A percentile compares a stretch with the other conserved stretches of the same genome.
phyloP scores from a whole-genome alignment of 2,329 filamentous ascomycete species.

The Trichoderma sp. region DNA sequence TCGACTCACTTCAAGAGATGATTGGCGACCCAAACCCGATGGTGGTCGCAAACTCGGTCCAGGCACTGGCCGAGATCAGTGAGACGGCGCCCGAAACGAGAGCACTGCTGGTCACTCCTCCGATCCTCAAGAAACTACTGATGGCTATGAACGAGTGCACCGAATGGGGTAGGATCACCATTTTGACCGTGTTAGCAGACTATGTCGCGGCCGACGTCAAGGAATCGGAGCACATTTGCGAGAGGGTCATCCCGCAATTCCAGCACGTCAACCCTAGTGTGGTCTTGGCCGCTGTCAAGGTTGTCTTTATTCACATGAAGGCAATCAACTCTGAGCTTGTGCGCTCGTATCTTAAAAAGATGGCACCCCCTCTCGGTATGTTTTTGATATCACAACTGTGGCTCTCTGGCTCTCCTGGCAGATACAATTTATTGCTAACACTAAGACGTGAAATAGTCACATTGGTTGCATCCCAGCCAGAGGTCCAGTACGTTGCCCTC shows the following conservation, averaged over 20 bases:
- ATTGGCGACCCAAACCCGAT: constrained; percentile 98
- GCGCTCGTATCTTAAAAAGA: constrained; percentile 92
- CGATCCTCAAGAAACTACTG: constrained; percentile 89
- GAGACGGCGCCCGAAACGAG: constrained; percentile 89
- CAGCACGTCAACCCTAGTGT: constrained; percentile 98
- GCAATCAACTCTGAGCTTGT: constrained; percentile 75
- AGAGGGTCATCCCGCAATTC: constrained; percentile 93
- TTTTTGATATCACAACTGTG: constrained; percentile 25
- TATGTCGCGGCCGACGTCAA: constrained; percentile 87
- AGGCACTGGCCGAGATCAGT: constrained; percentile 86
- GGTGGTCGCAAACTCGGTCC: constrained; percentile 97
- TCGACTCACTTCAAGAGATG: constrained; percentile 90
- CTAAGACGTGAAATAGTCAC: constrained; percentile 64
- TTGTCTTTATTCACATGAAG: constrained; percentile 95
- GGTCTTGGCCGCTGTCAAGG: constrained; percentile 95
- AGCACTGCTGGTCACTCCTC: constrained; percentile 78
- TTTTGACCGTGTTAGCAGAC: constrained; percentile 84
- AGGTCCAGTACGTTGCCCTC: constrained; percentile 96
- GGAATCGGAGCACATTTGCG: constrained; percentile 97
- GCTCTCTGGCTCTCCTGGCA: not conserved
- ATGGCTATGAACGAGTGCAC: constrained; percentile 98
- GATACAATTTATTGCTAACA: constrained; percentile 1
- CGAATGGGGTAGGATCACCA: constrained; percentile 95
- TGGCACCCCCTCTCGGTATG: constrained; percentile 90
- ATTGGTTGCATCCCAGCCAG: constrained; percentile 89